Conservation (phyloP, 176 grass and related monocot species). For the Zea mays region DNA sequence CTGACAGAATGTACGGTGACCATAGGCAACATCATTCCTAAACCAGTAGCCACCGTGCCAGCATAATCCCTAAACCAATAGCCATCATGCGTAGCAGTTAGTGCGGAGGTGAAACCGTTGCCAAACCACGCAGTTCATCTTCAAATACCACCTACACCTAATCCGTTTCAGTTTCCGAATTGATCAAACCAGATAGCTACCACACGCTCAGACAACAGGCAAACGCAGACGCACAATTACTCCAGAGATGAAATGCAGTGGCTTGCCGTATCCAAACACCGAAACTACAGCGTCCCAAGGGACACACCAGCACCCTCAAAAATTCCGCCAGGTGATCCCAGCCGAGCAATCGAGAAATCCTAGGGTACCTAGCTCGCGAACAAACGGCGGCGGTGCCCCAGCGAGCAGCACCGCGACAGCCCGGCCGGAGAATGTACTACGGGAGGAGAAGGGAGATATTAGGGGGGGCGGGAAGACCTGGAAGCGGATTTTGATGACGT, state of each 20-base stretch:
- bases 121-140: neutral
- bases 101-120: neutral
- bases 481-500: constrained; percentile 99
- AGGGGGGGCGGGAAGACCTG: constrained; percentile 43
- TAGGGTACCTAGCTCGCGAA: neutral
- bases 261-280: neutral
- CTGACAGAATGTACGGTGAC: neutral
- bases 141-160: neutral
- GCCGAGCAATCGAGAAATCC: neutral
- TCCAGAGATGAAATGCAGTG: neutral
- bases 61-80: neutral
- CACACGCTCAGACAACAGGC: neutral
- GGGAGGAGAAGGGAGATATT: neutral
- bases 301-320: neutral
- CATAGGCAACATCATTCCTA: neutral
- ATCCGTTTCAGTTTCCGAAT: neutral
- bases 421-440: neutral
- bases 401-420: neutral
- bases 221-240: neutral
- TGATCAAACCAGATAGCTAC: neutral
- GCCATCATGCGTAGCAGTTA: neutral
- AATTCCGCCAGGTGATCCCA: neutral
- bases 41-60: neutral
- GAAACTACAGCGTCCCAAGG: neutral
- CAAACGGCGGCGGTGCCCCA: neutral